These are phyloP conservation scores for Alternaria burnsii DNA, from an alignment of 2,329 filamentous ascomycete genomes.

Conservation along the genomic window DNA sequence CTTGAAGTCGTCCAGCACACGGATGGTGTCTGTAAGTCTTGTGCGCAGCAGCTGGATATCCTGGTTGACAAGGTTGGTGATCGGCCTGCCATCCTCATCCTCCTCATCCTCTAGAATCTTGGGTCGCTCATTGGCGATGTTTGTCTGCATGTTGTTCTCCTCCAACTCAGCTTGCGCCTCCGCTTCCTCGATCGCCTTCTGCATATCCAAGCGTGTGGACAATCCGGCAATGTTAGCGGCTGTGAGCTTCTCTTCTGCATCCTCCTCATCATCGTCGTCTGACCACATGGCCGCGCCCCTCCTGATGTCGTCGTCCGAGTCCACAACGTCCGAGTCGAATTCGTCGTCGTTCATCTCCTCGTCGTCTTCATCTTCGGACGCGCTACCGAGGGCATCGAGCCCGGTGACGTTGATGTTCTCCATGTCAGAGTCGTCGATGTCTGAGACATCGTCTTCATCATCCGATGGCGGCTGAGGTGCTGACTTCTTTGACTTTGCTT, in stretches of 20 bases:
- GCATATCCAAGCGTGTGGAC: conserved; percentile 81
- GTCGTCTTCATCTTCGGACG: conserved; percentile 49
- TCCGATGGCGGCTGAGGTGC: conserved; percentile 41
- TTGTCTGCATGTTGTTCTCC: conserved; percentile 87
- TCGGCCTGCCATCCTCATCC: conserved; percentile 66
- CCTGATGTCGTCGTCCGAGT: conserved; percentile 67
- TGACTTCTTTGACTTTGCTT: conserved; percentile 45
- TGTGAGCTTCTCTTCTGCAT: conserved; percentile 86
- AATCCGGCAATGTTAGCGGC: conserved; percentile 96
- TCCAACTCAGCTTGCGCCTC: conserved; percentile 86
- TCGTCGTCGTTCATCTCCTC: conserved; percentile 52
- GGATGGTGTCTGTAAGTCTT: conserved; percentile 90
- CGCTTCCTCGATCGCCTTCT: conserved; percentile 79
- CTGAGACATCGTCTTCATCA: conserved; percentile 38
- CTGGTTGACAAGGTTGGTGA: conserved; percentile 72
- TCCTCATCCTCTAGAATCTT: conserved; percentile 69
- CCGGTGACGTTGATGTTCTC: conserved; percentile 46
- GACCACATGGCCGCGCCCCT: conserved; percentile 78
- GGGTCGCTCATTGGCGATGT: conserved; percentile 76
- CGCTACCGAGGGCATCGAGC: conserved; percentile 52
- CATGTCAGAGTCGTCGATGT: conserved; percentile 35
- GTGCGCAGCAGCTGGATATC: conserved; percentile 89
- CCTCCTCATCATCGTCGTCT: conserved; percentile 94
- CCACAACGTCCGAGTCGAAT: conserved; percentile 56
- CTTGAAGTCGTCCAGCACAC: conserved; percentile 87